These are phyloP conservation scores for Fagus sylvatica DNA, from an alignment of 306 rosid genomes.

Conservation along the genomic window DNA sequence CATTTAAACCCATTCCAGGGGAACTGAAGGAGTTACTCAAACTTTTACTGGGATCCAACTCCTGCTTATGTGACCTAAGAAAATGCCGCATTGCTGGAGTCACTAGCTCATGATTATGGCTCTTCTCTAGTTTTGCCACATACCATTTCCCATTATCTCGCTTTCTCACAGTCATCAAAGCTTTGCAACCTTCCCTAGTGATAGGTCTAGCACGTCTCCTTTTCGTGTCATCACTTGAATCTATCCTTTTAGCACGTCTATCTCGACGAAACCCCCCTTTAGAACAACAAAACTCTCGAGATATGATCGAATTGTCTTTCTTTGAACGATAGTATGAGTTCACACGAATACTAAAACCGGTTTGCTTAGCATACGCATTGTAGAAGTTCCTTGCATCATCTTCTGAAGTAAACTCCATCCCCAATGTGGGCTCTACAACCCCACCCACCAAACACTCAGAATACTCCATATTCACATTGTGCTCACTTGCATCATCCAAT, in stretches of 20 bases:
- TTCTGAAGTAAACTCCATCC: conserved; percentile 30
- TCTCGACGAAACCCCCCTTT: conserved; percentile 25
- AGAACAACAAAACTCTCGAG: conserved; percentile 29
- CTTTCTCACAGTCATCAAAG: conserved; percentile 18
- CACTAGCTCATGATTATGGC: conserved; percentile 22
- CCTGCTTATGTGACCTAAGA: conserved; percentile 26
- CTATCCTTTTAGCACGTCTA: not conserved
- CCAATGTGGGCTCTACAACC: conserved; percentile 13
- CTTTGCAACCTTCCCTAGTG: conserved; percentile 33
- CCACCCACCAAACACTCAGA: conserved; percentile 5
- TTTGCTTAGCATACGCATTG: conserved; percentile 27
- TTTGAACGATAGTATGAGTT: conserved; percentile 24
- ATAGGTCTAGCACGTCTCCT: conserved; percentile 26
- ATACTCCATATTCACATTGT: conserved; percentile 1
- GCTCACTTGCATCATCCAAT: conserved; percentile 19
- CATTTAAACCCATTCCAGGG: not conserved
- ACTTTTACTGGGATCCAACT: conserved; percentile 8
- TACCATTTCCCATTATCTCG: conserved; percentile 25
- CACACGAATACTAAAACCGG: conserved; percentile 21
- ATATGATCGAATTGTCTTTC: conserved; percentile 23
- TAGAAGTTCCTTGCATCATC: conserved; percentile 24
- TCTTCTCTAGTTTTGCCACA: conserved; percentile 26
- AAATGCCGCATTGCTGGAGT: conserved; percentile 28
- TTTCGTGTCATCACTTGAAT: not conserved
- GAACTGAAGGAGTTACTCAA: conserved; percentile 19